These are phyloP conservation scores for Yamadazyma songkhlaensis DNA, from an alignment of 1,139 yeast genomes.

Conservation along the genomic window DNA sequence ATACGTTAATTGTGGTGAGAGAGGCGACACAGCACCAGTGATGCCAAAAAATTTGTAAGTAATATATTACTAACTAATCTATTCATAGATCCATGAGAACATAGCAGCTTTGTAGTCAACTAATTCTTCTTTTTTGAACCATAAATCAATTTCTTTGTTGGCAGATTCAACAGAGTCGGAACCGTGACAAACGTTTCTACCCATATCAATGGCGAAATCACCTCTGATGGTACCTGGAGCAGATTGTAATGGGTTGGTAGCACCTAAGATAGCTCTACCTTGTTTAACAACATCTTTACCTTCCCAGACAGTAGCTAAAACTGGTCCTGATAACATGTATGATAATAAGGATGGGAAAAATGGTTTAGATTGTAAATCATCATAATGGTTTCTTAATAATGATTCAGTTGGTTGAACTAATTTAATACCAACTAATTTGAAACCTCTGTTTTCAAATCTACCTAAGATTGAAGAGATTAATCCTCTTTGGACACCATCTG, in stretches of 20 bases:
- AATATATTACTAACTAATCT: conserved; percentile 27
- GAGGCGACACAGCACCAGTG: neutral
- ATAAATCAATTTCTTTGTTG: conserved; percentile 88
- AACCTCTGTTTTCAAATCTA: conserved; percentile 97
- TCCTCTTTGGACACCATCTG: conserved; percentile 99
- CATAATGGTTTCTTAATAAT: conserved; percentile 90
- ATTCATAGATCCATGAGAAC: conserved; percentile 93
- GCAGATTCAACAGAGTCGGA: conserved; percentile 99
- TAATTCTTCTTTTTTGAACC: conserved; percentile 99
- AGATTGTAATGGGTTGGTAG: conserved; percentile 96
- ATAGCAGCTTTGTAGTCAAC: conserved; percentile 86
- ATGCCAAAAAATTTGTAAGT: neutral
- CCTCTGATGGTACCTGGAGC: conserved; percentile 99
- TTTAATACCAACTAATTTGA: conserved; percentile 95
- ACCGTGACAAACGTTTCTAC: conserved; percentile 99
- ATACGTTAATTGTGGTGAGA: too few relatives aligned
- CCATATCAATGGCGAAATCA: conserved; percentile 93
- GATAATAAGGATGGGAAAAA: conserved; percentile 94
- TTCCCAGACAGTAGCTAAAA: conserved; percentile 99
- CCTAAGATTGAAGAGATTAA: conserved; percentile 83
- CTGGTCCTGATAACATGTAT: conserved; percentile 98
- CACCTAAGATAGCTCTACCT: conserved; percentile 97
- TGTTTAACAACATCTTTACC: conserved; percentile 99
- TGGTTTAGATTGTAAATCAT: conserved; percentile 92
- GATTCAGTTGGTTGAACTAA: conserved; percentile 83